Evolutionary conservation across 1,284 basidiomycete species (phyloP), one percentile per base, ranked within the genome.

Genomic region (Ustilago curta): DNA sequence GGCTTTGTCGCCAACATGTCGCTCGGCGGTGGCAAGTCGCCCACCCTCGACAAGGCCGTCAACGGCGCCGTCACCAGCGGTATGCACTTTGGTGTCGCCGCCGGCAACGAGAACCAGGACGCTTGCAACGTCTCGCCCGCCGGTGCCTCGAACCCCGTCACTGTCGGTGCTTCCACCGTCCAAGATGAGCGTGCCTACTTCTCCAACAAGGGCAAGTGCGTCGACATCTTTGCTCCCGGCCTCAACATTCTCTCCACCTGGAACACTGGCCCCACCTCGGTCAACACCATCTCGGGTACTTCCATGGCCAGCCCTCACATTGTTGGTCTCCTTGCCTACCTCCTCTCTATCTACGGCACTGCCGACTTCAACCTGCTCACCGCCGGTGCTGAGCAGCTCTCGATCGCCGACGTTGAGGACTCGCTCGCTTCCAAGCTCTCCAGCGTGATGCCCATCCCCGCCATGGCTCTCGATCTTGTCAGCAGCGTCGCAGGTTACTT

Each of bases 1-100:
- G 96, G 96, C 40, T 96, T 95, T 42, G 95, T 98, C 76, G 94
- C 93, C 70, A 97, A 96, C 89, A 97, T 99, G 96, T 93, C 91
- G 84, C 91, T 99, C 59, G 96, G 96, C 76, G 96, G 96, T 83
- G 93, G 93, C 79, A 96, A 95, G 88, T 94, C 93, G n/a, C 88
- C 88, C 43, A 89, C 93, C 47, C 89, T 98, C 61, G 94, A 99
- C 81, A 88, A 89, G 40, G 90, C 92, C 52, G 94, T 99, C 70
- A 91, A 98, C 87, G 88, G 87, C 57, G 95, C 95, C 58, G 93
- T 97, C 60, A 89, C 90, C 29, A 79, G 85, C 49, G 96, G 96
- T 57, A 88, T 99, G 61, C 94, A 97, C 88, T 97, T 98, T 82
- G 93, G 70, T 54, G 83, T 84, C 23, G 83, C 83, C 37, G 95